Conservation (phyloP, 495 filamentous ascomycete species). For the Tuber magnatum region DNA sequence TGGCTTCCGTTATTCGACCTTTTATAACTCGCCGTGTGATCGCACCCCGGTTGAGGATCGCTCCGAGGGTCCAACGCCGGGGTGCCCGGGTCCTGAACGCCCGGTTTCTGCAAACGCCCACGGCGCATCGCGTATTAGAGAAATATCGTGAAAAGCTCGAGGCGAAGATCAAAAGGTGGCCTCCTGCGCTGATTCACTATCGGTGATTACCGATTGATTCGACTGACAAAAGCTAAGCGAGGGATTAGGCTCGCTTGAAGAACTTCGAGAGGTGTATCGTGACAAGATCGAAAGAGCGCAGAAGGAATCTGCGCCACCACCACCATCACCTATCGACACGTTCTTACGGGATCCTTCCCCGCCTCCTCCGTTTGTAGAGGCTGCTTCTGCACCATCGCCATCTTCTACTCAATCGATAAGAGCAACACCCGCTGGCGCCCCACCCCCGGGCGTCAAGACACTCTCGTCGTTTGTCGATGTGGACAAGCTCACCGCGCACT, state of each 20-base stretch:
- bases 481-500: constrained; percentile 62
- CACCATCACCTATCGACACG: constrained; percentile 35
- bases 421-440: constrained; percentile 35
- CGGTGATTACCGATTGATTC: neutral
- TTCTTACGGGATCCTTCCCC: constrained; percentile 41
- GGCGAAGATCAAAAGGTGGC: constrained; percentile 69
- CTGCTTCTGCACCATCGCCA: constrained; percentile 37
- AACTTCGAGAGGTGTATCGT: constrained; percentile 72
- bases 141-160: constrained; percentile 84
- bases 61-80: constrained; percentile 54
- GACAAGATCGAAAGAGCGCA: constrained; percentile 61
- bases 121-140: constrained; percentile 60
- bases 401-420: neutral
- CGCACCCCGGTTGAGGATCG: constrained; percentile 10
- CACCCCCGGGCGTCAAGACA: constrained; percentile 60
- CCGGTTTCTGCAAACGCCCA: constrained; percentile 61
- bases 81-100: constrained; percentile 91
- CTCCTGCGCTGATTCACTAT: constrained; percentile 18
- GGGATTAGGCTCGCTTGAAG: constrained; percentile 63
- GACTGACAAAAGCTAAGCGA: constrained; percentile 48
- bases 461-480: constrained; percentile 79
- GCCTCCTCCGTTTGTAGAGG: constrained; percentile 30
- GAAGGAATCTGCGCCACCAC: constrained; percentile 40
- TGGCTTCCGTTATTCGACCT: constrained; percentile 27
- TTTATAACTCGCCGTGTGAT: constrained; percentile 24